Evolutionary conservation across 73 alveolate species (phyloP), one percentile per base, ranked within the genome.

Genomic region (Tetrahymena borealis): DNA sequence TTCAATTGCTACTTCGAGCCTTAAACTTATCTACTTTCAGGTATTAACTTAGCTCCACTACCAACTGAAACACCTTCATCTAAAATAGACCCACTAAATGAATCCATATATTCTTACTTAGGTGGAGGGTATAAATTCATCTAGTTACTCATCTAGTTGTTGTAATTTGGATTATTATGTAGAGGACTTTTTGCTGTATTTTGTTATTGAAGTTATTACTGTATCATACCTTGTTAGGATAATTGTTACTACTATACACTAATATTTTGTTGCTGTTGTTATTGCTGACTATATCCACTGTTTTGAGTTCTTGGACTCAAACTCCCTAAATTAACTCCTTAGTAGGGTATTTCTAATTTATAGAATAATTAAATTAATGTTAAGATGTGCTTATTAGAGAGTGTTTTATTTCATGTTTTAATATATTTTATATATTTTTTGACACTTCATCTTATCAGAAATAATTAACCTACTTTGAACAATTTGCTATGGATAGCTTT

Each of bases 31-130:
- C 85, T 60, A 60, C 85, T 60, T 60, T 60, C 85, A 60, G 85
- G 85, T 35, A 60, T 60, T 4, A 60, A 35, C 85, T 60, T 60
- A 60, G 85, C 85, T 60, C 85, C 85, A 24, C 85, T 35, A 24
- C 85, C 85, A 60, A 60, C n/a, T n/a, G n/a, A n/a, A n/a, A n/a
- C 35, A n/a, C 85, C 85, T 60, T 60, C 85, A n/a, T 60, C 85
- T 60, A 60, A 60, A 28, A 60, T 60, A 60, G 85, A 60, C 11
- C 85, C 85, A 60, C 85, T 60, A 60, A 60, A 60, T 15, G 85
- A 60, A 15, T 60, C 85, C n/a, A 60, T 60, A 20, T 20, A 60
- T 5, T 60, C 85, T 60, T 60, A 28, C 11, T 60, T 60, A 24
- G n/a, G n/a, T 15, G n/a, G 85, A 60, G 85, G 85, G 7, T 60